A percentile compares a stretch with the other conserved stretches of the same genome.
Evolutionary conservation across 129 eudicot genomes (phyloP).

Genomic region (Centrapalus pauciflorus): DNA sequence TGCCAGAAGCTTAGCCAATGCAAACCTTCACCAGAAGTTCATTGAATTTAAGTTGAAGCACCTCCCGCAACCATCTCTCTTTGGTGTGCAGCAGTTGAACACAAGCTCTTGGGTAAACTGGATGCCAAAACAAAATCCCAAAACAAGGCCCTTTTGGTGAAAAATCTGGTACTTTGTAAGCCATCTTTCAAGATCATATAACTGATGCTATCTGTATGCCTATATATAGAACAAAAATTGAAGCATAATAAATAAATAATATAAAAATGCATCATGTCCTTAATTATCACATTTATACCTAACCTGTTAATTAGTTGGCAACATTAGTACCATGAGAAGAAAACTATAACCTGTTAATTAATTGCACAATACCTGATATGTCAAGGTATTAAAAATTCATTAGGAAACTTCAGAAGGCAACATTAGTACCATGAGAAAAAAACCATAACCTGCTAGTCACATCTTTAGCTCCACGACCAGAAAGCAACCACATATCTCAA

Average conservation of each 20-base stretch:
- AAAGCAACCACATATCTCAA: conserved; percentile 75
- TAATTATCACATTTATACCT: not conserved
- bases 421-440: too few relatives aligned
- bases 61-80: conserved; percentile 70
- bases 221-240: conserved; percentile 4
- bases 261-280: not conserved
- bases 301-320: conserved; percentile 76
- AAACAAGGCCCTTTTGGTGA: conserved; percentile 57
- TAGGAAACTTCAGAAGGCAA: not conserved
- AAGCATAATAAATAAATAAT: not conserved
- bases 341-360: too few relatives aligned
- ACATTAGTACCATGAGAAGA: too few relatives aligned
- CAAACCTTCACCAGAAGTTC: conserved; percentile 61
- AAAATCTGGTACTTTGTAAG: conserved; percentile 54
- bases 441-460: conserved; percentile 63
- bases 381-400: too few relatives aligned
- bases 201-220: conserved; percentile 56
- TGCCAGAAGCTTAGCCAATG: not conserved
- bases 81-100: conserved; percentile 58
- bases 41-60: conserved; percentile 46
- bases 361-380: too few relatives aligned
- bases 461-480: conserved; percentile 71
- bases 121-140: conserved; percentile 59
- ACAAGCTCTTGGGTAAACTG: conserved; percentile 69
- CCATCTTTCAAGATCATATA: conserved; percentile 66